These are phyloP conservation scores for Stenocarpella maydis DNA, from an alignment of 2,329 filamentous ascomycete species.

Conservation along the genomic window DNA sequence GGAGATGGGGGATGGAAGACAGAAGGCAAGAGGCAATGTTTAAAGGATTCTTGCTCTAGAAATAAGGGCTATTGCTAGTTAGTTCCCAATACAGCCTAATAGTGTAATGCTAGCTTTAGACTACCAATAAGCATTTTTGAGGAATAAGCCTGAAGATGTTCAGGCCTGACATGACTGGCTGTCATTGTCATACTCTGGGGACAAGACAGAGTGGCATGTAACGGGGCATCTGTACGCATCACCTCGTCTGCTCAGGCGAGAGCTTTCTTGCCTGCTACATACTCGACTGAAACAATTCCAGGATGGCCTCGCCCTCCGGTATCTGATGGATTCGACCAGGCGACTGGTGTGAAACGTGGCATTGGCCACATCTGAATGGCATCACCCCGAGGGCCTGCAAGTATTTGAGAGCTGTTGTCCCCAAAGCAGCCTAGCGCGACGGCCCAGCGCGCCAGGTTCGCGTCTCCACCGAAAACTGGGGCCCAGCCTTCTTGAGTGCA, in stretches of 20 bases:
- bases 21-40: background rate
- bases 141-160: background rate
- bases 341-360: constrained; percentile 3
- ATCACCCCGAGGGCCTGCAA: background rate
- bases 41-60: background rate
- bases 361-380: background rate
- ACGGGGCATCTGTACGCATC: background rate
- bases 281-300: background rate
- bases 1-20: background rate
- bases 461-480: constrained; percentile 38
- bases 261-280: background rate
- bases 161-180: background rate
- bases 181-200: background rate
- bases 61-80: background rate
- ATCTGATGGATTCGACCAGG: background rate
- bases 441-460: constrained; percentile 41
- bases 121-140: background rate
- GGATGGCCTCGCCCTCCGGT: background rate
- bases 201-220: background rate
- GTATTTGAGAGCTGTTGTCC: constrained; percentile 18
- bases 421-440: constrained; percentile 39
- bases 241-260: background rate
- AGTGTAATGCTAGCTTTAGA: background rate
- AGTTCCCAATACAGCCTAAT: background rate
- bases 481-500: constrained; percentile 19